Evolutionary conservation across 768 basidiomycete genomes (phyloP).

Genomic region (Tricholoma sp.): DNA sequence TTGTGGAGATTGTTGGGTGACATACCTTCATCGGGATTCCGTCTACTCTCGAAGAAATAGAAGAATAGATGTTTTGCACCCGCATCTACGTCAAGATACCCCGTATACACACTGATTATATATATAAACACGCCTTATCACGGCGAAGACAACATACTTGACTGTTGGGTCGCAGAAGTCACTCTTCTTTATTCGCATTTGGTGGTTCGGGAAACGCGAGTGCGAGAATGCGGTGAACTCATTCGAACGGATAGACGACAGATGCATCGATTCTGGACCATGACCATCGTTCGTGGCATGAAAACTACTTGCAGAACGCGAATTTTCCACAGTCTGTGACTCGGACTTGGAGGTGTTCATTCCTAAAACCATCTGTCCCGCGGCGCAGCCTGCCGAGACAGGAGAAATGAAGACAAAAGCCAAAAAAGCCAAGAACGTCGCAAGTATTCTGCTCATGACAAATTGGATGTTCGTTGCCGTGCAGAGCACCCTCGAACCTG

Average conservation of each 20-base stretch:
- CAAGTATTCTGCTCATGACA: too few relatives aligned
- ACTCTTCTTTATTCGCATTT: constrained; percentile 56
- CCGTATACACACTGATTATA: constrained; percentile 30
- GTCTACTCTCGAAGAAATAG: constrained; percentile 72
- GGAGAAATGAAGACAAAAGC: too few relatives aligned
- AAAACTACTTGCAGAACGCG: not conserved
- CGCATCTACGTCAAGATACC: constrained; percentile 36
- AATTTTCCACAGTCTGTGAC: too few relatives aligned
- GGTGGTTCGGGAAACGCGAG: constrained; percentile 47
- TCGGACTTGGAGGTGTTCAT: too few relatives aligned
- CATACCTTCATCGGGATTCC: constrained; percentile 47
- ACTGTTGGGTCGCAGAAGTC: constrained; percentile 63
- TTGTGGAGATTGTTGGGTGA: constrained; percentile 17
- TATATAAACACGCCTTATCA: constrained; percentile 1
- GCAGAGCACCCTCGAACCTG: too few relatives aligned
- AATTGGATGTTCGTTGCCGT: too few relatives aligned
- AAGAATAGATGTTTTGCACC: constrained; percentile 66
- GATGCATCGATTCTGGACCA: constrained; percentile 7
- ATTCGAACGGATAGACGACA: constrained; percentile 23
- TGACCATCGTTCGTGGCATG: not conserved
- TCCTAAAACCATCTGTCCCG: too few relatives aligned
- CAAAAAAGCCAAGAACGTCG: too few relatives aligned
- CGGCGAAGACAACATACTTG: constrained; percentile 33
- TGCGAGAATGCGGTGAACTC: constrained; percentile 38
- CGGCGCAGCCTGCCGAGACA: too few relatives aligned